A percentile compares a stretch with the other conserved stretches of the same genome.
phyloP scores from a whole-genome alignment of 176 grass and related monocot species.

The Ensete glaucum region DNA sequence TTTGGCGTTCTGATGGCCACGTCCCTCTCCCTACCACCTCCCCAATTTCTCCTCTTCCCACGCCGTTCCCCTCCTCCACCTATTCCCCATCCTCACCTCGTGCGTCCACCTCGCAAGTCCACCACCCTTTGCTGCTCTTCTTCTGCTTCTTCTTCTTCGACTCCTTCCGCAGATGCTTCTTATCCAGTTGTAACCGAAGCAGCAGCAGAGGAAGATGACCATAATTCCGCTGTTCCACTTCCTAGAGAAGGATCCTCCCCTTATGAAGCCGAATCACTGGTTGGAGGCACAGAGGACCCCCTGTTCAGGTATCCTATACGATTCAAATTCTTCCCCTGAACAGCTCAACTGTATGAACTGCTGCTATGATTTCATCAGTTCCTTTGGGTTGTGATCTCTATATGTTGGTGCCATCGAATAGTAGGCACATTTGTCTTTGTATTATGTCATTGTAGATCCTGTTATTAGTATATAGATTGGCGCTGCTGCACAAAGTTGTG shows the following conservation, averaged over 20 bases:
- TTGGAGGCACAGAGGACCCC: conserved; percentile 1
- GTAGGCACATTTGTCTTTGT: too few relatives aligned
- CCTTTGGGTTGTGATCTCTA: too few relatives aligned
- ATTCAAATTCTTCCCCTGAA: too few relatives aligned
- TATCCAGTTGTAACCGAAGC: conserved; percentile 14
- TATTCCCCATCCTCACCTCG: neutral
- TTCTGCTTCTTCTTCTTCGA: conserved; percentile 16
- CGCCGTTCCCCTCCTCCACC: neutral
- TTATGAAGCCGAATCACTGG: neutral
- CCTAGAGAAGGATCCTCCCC: neutral
- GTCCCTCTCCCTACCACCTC: neutral
- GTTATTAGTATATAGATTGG: neutral
- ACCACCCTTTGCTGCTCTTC: neutral
- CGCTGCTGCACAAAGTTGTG: too few relatives aligned
- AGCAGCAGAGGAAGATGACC: conserved; percentile 5
- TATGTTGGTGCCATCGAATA: too few relatives aligned
- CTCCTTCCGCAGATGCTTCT: neutral
- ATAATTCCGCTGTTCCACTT: neutral
- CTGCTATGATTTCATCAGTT: too few relatives aligned
- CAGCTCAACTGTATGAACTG: too few relatives aligned
- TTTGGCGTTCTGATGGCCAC: conserved; percentile 3
- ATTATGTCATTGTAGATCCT: too few relatives aligned
- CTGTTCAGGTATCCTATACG: conserved; percentile 23
- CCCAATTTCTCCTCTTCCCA: neutral
- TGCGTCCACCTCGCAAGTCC: neutral